Evolutionary conservation across 495 filamentous ascomycete genomes (phyloP).

Genomic region (Hypoxylon cercidicola): DNA sequence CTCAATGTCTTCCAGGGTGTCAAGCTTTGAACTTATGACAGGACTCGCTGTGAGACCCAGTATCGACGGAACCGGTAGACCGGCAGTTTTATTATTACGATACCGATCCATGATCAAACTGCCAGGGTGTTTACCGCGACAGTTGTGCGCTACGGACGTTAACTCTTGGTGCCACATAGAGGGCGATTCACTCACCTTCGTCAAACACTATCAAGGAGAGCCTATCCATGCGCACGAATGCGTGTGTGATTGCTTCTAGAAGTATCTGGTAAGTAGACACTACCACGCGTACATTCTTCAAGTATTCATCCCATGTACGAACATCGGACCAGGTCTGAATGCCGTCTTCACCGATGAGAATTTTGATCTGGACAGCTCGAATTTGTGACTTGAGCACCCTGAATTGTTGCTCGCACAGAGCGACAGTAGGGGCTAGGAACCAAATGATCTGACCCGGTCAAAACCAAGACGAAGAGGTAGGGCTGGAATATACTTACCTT

Average conservation of each 20-base stretch:
- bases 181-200: conserved; percentile 70
- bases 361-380: conserved; percentile 67
- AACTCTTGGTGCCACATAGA: neutral
- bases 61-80: conserved; percentile 70
- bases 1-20: conserved; percentile 71
- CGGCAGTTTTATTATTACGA: conserved; percentile 50
- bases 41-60: conserved; percentile 90
- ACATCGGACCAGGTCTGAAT: conserved; percentile 81
- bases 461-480: conserved; percentile 15
- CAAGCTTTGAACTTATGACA: conserved; percentile 65
- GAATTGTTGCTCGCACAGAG: conserved; percentile 78
- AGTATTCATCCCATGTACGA: conserved; percentile 75
- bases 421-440: conserved; percentile 86
- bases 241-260: conserved; percentile 81
- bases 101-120: conserved; percentile 88
- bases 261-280: conserved; percentile 83
- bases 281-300: conserved; percentile 75
- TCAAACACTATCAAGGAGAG: conserved; percentile 85
- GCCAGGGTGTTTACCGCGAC: conserved; percentile 69
- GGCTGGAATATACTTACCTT: conserved; percentile 62
- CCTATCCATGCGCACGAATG: conserved; percentile 74
- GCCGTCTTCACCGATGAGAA: conserved; percentile 74
- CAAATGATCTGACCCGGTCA: conserved; percentile 71
- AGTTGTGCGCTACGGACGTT: conserved; percentile 71
- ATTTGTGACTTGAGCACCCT: conserved; percentile 70